Evolutionary conservation across 164 flowering plant genomes (phyloP), one percentile per base, ranked within the genome.

Genomic region (Liquidambar formosana): DNA sequence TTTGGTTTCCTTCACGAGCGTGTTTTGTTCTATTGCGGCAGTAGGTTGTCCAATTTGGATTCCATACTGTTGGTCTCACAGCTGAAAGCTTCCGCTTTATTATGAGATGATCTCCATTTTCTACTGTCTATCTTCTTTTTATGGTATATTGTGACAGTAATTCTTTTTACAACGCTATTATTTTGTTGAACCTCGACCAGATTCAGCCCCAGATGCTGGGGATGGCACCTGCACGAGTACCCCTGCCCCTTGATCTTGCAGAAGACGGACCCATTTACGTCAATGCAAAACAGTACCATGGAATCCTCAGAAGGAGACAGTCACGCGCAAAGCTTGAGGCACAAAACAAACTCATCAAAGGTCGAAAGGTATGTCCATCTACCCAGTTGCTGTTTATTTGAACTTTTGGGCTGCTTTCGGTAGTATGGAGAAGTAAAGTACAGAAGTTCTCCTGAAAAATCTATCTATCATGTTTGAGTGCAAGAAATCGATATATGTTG

Each of bases 291-390:
- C 98, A 93, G 64, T 93, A 88, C 73, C 82, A 81, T 69, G 93
- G 86, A 11, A 93, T 93, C 63, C 84, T 91, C 41, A 83, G 91
- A 52, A 82, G 98, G 75, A 79, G 98, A 67, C 86, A 88, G 74
- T 79, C 80, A 2, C 88, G 97, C 49, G 97, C 98, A 47, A 93
- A 87, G 83, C 86, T 85, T 4, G 97, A 93, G 84, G 90, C 93
- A 61, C 90, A 83, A 68, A 91, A 90, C 80, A 90, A 90, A 73
- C 85, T 90, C 41, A 59, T 85, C 52, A 88, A 82, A 77, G 51
- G 41, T 71, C 83, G 98, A 10, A 91, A 89, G 85, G 98, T 92
- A 76, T 54, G 60, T 57, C 44, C 22, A 48, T 28, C 56, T 38
- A 23, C 25, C 19, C 21, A 26, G 16, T 38, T 18, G 22, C 45